phyloP scores from a whole-genome alignment of 2,329 filamentous ascomycete species.

The Colletotrichum theobromicola region DNA sequence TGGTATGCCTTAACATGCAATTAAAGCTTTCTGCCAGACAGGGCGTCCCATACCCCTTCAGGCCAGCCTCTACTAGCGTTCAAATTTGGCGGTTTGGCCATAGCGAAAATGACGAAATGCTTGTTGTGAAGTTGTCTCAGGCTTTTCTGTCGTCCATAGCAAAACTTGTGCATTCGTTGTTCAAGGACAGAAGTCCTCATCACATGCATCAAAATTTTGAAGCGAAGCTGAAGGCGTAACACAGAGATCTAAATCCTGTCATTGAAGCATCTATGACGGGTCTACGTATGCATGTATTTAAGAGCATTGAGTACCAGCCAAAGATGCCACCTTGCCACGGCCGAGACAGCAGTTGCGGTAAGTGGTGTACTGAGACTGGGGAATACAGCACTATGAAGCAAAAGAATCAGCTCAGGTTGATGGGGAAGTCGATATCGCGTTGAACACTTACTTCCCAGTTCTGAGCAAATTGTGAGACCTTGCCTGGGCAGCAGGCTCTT shows the following conservation, averaged over 20 bases:
- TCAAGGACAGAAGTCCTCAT: too few relatives aligned
- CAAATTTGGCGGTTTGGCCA: too few relatives aligned
- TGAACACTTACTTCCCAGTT: background rate
- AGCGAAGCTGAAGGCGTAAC: background rate
- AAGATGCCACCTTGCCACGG: background rate
- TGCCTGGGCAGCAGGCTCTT: background rate
- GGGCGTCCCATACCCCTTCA: too few relatives aligned
- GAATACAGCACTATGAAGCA: background rate
- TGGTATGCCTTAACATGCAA: too few relatives aligned
- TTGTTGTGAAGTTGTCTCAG: too few relatives aligned
- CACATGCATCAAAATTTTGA: background rate
- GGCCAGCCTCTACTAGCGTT: too few relatives aligned
- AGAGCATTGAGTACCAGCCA: background rate
- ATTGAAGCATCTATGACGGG: background rate
- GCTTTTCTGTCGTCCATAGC: too few relatives aligned
- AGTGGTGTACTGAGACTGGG: background rate
- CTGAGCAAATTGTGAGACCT: background rate
- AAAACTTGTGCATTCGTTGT: too few relatives aligned
- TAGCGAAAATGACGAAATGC: too few relatives aligned
- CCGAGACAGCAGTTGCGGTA: background rate
- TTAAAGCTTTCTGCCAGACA: too few relatives aligned
- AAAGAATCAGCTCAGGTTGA: background rate
- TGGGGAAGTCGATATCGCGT: background rate
- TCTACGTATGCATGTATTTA: background rate
- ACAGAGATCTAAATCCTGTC: background rate